Base-by-base conservation (phyloP, 2,329 filamentous ascomycete genomes). In the Exophiala viscosa region DNA sequence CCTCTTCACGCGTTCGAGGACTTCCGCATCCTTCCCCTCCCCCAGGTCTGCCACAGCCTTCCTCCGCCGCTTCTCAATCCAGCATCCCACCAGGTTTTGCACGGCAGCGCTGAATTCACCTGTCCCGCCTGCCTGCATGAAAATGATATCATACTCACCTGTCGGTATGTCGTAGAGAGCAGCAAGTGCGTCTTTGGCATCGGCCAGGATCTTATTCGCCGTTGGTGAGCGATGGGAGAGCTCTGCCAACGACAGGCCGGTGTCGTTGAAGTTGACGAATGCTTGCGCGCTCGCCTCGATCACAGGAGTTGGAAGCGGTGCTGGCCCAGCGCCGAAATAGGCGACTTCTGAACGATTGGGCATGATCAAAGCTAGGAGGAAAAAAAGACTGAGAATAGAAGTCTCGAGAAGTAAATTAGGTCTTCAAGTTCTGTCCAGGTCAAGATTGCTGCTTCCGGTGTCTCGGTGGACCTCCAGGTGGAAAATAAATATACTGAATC, bases 241-340 rank as follows among this genome's bases (percentile, higher is more conserved):
- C 72, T 97, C 92, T 58, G 88, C 89, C 39, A 96, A 80, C 47
- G 90, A 90, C 49, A 96, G 79, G 52, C 92, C 92, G 35, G 84
- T 88, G 68, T 82, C 77, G 42, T 92, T 77, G 76, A 84, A 95
- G 76, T 96, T 87, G 60, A 95, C 71, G 3, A 97, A 83, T 1
- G 88, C 87, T 67, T 83, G 70, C 1, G 90, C 84, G 45, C 89
- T 90, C 40, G 77, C 78, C 69, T 93, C 83, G 45, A 96, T 81
- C 17, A 96, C 88, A 3, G 82, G 73, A 10, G 88, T 95, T 18
- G 91, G 91, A 14, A 97, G 79, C 31, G 83, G 77, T n/a, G 92
- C 90, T 44, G 92, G 92, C 58, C 92, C 92, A 48, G 92, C 91
- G 57, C 91, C 90, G 64, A 95, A 96, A 73, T 95, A 93, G 60